Conservation (phyloP, 345 rosid species). For the Gossypium stocksii region DNA sequence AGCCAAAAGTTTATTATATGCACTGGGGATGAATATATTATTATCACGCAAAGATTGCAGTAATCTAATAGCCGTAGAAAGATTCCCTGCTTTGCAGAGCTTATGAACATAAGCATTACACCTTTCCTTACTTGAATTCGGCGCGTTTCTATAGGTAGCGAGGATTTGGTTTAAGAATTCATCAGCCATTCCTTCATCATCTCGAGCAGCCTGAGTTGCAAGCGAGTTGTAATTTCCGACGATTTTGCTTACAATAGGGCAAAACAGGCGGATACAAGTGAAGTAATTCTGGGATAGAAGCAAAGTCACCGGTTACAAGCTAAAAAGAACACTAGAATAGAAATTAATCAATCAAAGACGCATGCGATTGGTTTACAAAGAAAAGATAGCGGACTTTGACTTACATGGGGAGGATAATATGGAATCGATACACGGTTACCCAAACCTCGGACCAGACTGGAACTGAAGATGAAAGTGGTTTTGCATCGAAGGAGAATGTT, state of each 20-base stretch:
- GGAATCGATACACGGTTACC: neutral
- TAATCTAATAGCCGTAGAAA: conserved; percentile 42
- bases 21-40: conserved; percentile 31
- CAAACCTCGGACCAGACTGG: neutral
- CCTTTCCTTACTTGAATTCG: conserved; percentile 23
- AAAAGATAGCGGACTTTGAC: neutral
- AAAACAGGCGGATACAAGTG: conserved; percentile 23
- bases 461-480: neutral
- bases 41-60: conserved; percentile 36
- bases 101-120: conserved; percentile 32
- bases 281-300: conserved; percentile 46
- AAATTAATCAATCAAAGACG: conserved; percentile 1
- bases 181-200: conserved; percentile 33
- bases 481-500: conserved; percentile 11
- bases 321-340: neutral
- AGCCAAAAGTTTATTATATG: conserved; percentile 38
- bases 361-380: neutral
- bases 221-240: conserved; percentile 23
- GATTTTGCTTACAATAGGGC: conserved; percentile 15
- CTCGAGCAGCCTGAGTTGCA: conserved; percentile 28
- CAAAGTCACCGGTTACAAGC: conserved; percentile 17
- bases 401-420: neutral
- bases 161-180: conserved; percentile 32
- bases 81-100: conserved; percentile 45
- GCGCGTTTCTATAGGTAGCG: conserved; percentile 22